phyloP scores from a whole-genome alignment of 768 basidiomycete species.

The Gloeopeniophorella convolvens region DNA sequence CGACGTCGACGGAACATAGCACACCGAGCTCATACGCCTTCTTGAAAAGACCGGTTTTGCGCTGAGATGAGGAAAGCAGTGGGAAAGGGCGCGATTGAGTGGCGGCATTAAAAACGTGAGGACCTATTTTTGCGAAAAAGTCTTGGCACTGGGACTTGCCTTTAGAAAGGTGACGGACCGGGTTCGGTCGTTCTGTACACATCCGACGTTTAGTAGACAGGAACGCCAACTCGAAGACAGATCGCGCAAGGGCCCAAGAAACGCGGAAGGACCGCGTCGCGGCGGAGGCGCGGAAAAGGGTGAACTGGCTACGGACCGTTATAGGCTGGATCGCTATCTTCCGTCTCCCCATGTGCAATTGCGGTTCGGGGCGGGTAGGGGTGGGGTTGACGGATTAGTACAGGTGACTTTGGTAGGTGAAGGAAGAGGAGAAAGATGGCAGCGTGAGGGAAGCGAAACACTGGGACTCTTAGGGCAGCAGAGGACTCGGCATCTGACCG shows the following conservation, averaged over 20 bases:
- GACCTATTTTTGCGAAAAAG: constrained; percentile 29
- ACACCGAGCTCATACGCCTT: constrained; percentile 90
- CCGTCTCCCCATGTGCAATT: constrained; percentile 53
- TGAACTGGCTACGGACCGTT: constrained; percentile 44
- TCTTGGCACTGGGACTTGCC: constrained; percentile 37
- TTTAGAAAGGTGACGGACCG: constrained; percentile 89
- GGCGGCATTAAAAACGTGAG: constrained; percentile 49
- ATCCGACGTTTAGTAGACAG: constrained; percentile 33
- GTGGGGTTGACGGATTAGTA: neutral
- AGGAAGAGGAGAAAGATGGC: constrained; percentile 7
- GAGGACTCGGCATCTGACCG: constrained; percentile 17
- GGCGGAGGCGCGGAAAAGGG: constrained; percentile 23
- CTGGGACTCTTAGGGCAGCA: constrained; percentile 16
- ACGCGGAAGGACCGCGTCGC: constrained; percentile 16
- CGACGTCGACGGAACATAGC: constrained; percentile 81
- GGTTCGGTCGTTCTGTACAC: constrained; percentile 83
- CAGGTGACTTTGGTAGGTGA: constrained; percentile 4
- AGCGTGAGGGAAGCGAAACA: constrained; percentile 12
- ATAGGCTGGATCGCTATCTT: constrained; percentile 83
- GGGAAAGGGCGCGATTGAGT: constrained; percentile 16
- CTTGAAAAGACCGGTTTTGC: constrained; percentile 88
- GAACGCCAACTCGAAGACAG: constrained; percentile 9
- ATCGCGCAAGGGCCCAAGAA: constrained; percentile 21
- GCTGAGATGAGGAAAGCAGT: constrained; percentile 37
- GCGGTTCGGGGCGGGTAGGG: constrained; percentile 5